Base-by-base conservation (phyloP, 2,329 filamentous ascomycete species). In the Colletotrichum cereale region DNA sequence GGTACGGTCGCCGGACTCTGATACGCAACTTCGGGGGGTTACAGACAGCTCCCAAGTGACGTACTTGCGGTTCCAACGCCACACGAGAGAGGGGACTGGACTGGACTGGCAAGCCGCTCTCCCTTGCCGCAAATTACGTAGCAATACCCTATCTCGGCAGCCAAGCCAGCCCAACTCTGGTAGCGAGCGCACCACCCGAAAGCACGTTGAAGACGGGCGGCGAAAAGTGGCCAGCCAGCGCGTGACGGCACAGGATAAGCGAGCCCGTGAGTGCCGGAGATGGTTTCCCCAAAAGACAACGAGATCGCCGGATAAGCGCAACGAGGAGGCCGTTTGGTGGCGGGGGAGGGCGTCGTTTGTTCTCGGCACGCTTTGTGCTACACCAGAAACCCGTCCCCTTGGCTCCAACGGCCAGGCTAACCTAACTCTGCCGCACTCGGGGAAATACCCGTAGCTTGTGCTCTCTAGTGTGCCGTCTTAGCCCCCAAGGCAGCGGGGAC, bases 201-300 rank as follows among this genome's bases (percentile, higher is more conserved):
- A 42, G 38, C 29, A 16, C 34, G 34, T 16, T 6, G 16, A 24
- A 47, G 40, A 34, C 50, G 40, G 58, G 44, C 53, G 62, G 53
- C 66, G 66, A 66, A 38, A 38, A 38, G 7, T 26, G 44, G 53
- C 62, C 52, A 34, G 34, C 58, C 63, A 62, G 34, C 65, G n/a
- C 31, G 31, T 58, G 58, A 67, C 52, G 50, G 36, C 47, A 44
- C 50, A 24, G 18, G n/a, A 5, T n/a, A 67, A 36, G 55, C 34
- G 24, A 42, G 21, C 26, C 26, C n/a, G 65, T 40, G 24, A 50
- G 50, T 31, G 34, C 40, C 65, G 68, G 68, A 63, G 52, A 68
- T 71, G 58, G 48, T 26, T 68, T 68, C 26, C 68, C 68, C 58
- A 40, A 72, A 62, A 47, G 68, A 58, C 44, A 36, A 36, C n/a